Evolutionary conservation across 139 green algal genomes (phyloP), one percentile per base, ranked within the genome.

Genomic region (Trebouxia sp.): DNA sequence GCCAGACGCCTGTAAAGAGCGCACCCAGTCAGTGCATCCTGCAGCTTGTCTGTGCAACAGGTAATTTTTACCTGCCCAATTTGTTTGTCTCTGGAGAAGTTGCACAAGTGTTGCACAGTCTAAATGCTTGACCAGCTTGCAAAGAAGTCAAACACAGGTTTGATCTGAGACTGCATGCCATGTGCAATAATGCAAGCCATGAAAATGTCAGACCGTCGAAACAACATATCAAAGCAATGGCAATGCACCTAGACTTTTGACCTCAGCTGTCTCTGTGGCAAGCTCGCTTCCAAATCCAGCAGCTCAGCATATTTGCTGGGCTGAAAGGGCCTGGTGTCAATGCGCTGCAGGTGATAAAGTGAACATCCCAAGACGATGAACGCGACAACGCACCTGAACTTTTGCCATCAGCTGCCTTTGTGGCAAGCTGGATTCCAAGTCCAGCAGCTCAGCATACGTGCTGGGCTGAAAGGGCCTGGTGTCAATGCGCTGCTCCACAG

Each of bases 281-380:
- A 45, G 85, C 82, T 91, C 1, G 42, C 37, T 55, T 92, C 85
- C 65, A 94, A 86, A 26, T 90, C 87, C 26, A 81, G 12, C 39
- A 93, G 35, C 35, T 82, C 87, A 58, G 85, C 69, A 32, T 67
- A 41, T 5, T 83, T 85, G 5, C 39, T 62, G 17, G 91, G 89
- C 82, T 88, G 75, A 81, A 88, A 93, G 35, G 83, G 83, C 58
- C 89, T 82, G 0, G 91, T 92, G 83, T 93, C 85, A 75, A 95
- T 93, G 35, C 81, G 76, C 65, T 85, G 79, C 8, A 26, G 14
- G 12, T 56, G 14, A 56, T 26, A 26, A 15, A 12, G 48, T 56
- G 48, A 12, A 15, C 48, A 56, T 12, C 48, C 12, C 48, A 56
- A 12, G 15, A 56, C 1, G 9, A 26, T 53, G 14, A 43, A 26